Evolutionary conservation across 257 asterid genomes (phyloP).

Genomic region (Nicotiana benthamiana): DNA sequence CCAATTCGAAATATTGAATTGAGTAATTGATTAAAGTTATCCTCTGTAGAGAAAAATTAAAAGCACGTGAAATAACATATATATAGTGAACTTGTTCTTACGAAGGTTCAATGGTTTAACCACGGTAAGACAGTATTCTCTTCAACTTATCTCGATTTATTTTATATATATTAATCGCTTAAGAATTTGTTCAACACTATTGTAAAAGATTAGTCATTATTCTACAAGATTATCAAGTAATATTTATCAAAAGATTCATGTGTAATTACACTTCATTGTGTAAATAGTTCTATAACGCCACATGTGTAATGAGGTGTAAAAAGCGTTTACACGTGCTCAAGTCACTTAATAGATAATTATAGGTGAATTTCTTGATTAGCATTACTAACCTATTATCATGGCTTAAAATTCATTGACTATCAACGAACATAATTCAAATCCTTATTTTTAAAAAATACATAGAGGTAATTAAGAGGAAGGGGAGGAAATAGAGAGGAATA

Average conservation of each 20-base stretch:
- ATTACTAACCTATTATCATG: too few relatives aligned
- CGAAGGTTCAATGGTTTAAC: neutral
- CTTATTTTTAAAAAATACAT: neutral
- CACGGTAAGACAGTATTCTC: neutral
- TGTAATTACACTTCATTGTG: neutral
- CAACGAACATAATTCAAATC: too few relatives aligned
- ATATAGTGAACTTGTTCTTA: neutral
- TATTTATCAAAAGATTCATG: neutral
- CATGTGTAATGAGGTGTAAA: too few relatives aligned
- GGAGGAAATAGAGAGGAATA: neutral
- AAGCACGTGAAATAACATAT: neutral
- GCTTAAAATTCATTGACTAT: too few relatives aligned
- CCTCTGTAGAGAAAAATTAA: neutral
- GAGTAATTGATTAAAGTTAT: neutral
- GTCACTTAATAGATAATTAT: too few relatives aligned
- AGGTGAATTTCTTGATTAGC: too few relatives aligned
- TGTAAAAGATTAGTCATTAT: neutral
- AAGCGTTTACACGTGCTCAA: too few relatives aligned
- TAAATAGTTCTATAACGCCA: neutral
- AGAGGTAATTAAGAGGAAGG: neutral
- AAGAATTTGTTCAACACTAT: neutral
- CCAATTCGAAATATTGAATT: neutral
- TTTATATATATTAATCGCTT: too few relatives aligned
- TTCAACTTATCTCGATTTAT: too few relatives aligned
- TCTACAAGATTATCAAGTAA: neutral